Evolutionary conservation across 306 rosid genomes (phyloP).

Genomic region (Begonia loranthoides): DNA sequence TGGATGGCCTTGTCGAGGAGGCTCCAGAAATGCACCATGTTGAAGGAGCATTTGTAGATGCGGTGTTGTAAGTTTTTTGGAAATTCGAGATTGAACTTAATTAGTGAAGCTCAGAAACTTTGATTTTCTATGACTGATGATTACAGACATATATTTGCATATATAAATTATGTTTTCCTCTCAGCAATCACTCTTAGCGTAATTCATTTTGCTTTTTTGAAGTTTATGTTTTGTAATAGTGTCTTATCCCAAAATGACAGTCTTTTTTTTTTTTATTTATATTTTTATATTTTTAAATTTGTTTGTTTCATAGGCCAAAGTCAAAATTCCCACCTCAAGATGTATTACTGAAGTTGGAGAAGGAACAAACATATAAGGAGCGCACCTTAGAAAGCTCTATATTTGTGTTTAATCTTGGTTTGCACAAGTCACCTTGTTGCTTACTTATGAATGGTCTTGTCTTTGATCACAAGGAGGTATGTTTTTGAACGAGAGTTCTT

Average conservation of each 20-base stretch:
- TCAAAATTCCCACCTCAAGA: constrained; percentile 88
- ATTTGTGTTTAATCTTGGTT: constrained; percentile 68
- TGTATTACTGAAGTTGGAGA: constrained; percentile 60
- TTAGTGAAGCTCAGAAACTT: not conserved
- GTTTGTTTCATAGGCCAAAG: constrained; percentile 52
- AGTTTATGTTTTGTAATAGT: too few species aligned
- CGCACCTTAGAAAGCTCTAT: constrained; percentile 63
- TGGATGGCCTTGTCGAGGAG: constrained; percentile 41
- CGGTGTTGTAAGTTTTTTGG: constrained; percentile 56
- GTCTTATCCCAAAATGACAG: too few species aligned
- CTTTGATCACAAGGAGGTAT: constrained; percentile 72
- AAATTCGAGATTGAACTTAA: constrained; percentile 7
- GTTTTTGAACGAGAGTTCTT: not conserved
- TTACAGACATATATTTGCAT: too few species aligned
- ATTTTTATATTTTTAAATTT: constrained; percentile 13
- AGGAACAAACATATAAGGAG: constrained; percentile 59
- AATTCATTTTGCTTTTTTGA: too few species aligned
- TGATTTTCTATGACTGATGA: not conserved
- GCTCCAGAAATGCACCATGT: constrained; percentile 62
- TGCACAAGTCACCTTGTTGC: constrained; percentile 52
- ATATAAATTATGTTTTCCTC: too few species aligned
- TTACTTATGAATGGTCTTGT: constrained; percentile 92
- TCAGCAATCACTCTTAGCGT: too few species aligned
- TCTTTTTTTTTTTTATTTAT: not conserved
- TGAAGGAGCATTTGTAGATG: constrained; percentile 92